phyloP scores from a whole-genome alignment of 352 stramenopile genomes.

The Phytophthora pinifolia region DNA sequence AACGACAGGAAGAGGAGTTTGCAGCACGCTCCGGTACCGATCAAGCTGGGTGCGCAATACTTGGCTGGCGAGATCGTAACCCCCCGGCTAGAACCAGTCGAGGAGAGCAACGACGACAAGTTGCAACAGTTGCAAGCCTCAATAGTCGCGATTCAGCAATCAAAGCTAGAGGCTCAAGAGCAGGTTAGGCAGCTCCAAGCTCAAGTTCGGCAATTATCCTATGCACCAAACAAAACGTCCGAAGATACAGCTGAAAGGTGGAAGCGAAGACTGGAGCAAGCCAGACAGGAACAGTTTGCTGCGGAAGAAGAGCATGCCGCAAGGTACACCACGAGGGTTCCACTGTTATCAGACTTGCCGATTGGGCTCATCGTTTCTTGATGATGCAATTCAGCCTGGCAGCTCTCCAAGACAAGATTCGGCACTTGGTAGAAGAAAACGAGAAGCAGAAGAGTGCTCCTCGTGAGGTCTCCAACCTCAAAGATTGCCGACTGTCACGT shows the following conservation, averaged over 20 bases:
- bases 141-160: constrained; percentile 29
- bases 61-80: constrained; percentile 31
- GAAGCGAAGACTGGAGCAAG: constrained; percentile 60
- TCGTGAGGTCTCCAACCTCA: constrained; percentile 42
- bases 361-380: not conserved
- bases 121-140: constrained; percentile 30
- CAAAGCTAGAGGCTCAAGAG: constrained; percentile 55
- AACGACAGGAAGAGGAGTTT: not conserved
- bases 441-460: constrained; percentile 22
- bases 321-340: constrained; percentile 19
- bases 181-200: constrained; percentile 42
- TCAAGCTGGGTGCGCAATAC: constrained; percentile 27
- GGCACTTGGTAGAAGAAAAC: constrained; percentile 22
- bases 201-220: constrained; percentile 44
- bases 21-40: constrained; percentile 11
- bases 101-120: constrained; percentile 17
- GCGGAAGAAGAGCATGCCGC: constrained; percentile 43
- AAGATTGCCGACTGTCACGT: constrained; percentile 42
- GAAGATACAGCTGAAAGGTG: constrained; percentile 43
- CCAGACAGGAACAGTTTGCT: constrained; percentile 43
- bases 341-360: not conserved
- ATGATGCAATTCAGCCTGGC: constrained; percentile 22
- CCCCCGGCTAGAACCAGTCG: constrained; percentile 6
- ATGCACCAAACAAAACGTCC: constrained; percentile 12
- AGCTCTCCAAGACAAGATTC: constrained; percentile 32